Evolutionary conservation across 2,329 filamentous ascomycete species (phyloP).

Genomic region (Pseudocercospora crystallina): DNA sequence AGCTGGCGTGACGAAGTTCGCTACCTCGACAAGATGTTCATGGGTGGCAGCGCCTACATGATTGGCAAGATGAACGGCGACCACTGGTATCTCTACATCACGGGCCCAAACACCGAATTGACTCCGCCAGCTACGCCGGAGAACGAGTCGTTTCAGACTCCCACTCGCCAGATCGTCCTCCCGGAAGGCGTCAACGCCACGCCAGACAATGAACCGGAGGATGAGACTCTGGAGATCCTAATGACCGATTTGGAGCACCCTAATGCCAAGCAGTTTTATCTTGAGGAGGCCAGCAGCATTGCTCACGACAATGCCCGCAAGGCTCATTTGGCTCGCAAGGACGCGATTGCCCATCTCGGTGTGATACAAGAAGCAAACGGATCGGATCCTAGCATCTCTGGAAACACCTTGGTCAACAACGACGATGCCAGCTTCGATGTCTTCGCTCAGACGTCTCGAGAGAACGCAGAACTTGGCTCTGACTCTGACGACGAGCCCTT

Average conservation of each 20-base stretch:
- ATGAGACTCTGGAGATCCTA: conserved; percentile 72
- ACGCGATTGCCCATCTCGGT: conserved; percentile 60
- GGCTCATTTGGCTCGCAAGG: conserved; percentile 62
- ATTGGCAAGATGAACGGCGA: conserved; percentile 99
- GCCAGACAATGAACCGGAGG: conserved; percentile 43
- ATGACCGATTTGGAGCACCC: conserved; percentile 68
- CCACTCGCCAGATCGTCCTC: conserved; percentile 60
- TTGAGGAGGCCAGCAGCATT: conserved; percentile 83
- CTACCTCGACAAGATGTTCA: conserved; percentile 87
- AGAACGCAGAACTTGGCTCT: conserved; percentile 57
- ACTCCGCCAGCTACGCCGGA: conserved; percentile 79
- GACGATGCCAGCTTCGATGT: conserved; percentile 67
- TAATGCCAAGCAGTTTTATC: conserved; percentile 68
- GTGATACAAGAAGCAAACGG: conserved; percentile 55
- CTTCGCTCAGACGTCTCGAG: conserved; percentile 71
- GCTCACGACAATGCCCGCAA: conserved; percentile 75
- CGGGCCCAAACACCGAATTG: conserved; percentile 74
- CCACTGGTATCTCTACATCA: conserved; percentile 98
- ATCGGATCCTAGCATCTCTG: conserved; percentile 37
- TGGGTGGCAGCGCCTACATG: conserved; percentile 95
- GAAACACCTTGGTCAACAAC: conserved; percentile 35
- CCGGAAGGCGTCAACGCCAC: conserved; percentile 53
- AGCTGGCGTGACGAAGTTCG: conserved; percentile 98
- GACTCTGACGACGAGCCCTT: conserved; percentile 53
- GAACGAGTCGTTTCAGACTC: conserved; percentile 52